Evolutionary conservation across 2,329 filamentous ascomycete species (phyloP).

Genomic region (Diaporthe ampelina): DNA sequence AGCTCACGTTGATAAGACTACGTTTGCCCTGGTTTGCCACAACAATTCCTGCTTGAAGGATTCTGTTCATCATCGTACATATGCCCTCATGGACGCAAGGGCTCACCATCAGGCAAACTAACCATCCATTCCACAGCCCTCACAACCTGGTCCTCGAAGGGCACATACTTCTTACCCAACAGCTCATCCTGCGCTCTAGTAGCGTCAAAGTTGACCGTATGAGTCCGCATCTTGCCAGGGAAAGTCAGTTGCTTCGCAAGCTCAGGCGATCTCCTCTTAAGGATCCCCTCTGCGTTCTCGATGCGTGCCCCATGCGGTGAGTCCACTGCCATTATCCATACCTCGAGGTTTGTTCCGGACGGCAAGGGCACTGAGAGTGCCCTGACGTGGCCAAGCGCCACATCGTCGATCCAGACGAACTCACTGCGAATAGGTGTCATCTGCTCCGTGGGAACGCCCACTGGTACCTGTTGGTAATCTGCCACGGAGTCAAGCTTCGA

Average conservation of each 20-base stretch:
- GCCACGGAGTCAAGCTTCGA: too few species aligned
- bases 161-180: conserved; percentile 15
- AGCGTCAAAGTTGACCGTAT: not conserved
- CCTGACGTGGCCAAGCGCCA: conserved; percentile 23
- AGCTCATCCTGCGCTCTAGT: conserved; percentile 11
- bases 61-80: not conserved
- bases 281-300: conserved; percentile 12
- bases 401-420: conserved; percentile 25
- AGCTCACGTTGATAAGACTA: not conserved
- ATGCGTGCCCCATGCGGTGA: not conserved
- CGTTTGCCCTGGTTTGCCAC: not conserved
- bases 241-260: conserved; percentile 27
- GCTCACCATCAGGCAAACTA: conserved; percentile 16
- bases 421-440: conserved; percentile 17
- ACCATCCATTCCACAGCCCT: conserved; percentile 22
- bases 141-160: conserved; percentile 27
- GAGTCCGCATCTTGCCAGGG: not conserved
- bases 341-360: not conserved
- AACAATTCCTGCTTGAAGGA: not conserved
- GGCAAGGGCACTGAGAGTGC: conserved; percentile 17
- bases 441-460: not conserved
- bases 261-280: conserved; percentile 29
- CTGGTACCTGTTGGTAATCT: too few species aligned
- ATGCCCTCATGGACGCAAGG: not conserved
- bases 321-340: conserved; percentile 13